Percentiles rank a stretch among this genome's conserved stretches.
Conservation (phyloP, 2,329 filamentous ascomycete species). For the Coniochaeta prunicola region DNA sequence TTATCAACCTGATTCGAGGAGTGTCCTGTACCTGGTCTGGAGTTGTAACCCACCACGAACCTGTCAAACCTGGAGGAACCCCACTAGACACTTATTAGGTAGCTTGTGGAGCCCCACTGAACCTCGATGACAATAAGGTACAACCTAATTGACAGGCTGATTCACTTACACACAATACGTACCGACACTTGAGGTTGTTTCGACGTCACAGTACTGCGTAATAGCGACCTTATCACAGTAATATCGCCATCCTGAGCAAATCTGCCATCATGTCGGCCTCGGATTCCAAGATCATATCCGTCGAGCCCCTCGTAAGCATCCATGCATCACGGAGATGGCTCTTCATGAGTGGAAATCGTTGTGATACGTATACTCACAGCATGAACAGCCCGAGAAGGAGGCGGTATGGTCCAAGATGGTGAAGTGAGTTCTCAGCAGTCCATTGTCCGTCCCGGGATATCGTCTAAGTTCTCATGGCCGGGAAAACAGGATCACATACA, state of each 20-base stretch:
- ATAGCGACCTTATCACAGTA: background rate
- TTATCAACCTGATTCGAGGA: no score
- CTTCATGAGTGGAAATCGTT: no score
- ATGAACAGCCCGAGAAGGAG: conserved; percentile 36
- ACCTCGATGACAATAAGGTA: background rate
- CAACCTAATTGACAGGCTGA: background rate
- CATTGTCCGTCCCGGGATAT: background rate
- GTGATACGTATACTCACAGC: background rate
- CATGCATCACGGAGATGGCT: no score
- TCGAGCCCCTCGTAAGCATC: conserved; percentile 17
- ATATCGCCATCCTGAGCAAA: background rate
- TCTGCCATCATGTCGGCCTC: background rate
- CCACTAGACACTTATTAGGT: no score
- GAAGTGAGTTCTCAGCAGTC: conserved; percentile 32
- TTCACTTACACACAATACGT: background rate
- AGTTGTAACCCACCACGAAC: no score
- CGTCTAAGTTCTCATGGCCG: conserved; percentile 3
- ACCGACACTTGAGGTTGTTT: background rate
- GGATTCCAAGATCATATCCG: conserved; percentile 12
- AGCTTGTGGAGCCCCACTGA: background rate
- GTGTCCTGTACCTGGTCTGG: no score
- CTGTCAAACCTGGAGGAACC: no score
- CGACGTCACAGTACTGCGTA: background rate
- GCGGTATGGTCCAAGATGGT: conserved; percentile 54
- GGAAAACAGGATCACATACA: conserved; percentile 51